Conservation (phyloP, 441 rosid species). For the Populus trichocarpa region DNA sequence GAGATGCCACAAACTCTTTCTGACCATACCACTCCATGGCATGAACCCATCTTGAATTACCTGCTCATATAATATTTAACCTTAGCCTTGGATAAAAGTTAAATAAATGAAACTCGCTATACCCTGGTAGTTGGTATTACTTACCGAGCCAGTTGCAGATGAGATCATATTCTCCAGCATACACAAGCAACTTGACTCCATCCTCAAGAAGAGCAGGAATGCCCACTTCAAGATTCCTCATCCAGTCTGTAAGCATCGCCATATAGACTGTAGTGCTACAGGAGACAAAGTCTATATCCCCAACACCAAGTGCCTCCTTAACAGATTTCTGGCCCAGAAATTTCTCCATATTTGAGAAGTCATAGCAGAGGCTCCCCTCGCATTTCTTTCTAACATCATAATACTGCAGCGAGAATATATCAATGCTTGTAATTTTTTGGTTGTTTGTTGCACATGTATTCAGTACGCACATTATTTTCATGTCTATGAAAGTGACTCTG, state of each 20-base stretch:
- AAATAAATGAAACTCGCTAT: neutral
- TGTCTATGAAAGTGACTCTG: neutral
- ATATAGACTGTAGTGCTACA: conserved; percentile 71
- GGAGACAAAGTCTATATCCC: conserved; percentile 70
- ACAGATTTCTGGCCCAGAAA: conserved; percentile 65
- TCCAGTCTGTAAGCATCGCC: conserved; percentile 89
- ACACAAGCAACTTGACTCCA: conserved; percentile 80
- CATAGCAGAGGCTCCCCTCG: conserved; percentile 83
- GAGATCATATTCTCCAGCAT: conserved; percentile 97
- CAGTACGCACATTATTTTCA: neutral
- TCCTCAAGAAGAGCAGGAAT: conserved; percentile 89
- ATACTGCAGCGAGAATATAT: conserved; percentile 48
- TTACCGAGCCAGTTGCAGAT: conserved; percentile 98
- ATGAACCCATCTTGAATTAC: conserved; percentile 98
- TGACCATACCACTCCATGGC: conserved; percentile 96
- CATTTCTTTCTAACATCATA: conserved; percentile 91
- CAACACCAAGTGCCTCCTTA: conserved; percentile 72
- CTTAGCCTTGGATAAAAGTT: neutral
- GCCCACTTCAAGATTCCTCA: conserved; percentile 88
- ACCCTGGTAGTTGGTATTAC: conserved; percentile 3
- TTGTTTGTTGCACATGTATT: neutral
- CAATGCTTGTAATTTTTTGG: neutral
- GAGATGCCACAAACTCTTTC: conserved; percentile 52
- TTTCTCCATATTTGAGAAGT: conserved; percentile 92
- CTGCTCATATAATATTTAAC: conserved; percentile 35